Base-by-base conservation (phyloP, 805 yeast species). In the Pichia occidentalis region DNA sequence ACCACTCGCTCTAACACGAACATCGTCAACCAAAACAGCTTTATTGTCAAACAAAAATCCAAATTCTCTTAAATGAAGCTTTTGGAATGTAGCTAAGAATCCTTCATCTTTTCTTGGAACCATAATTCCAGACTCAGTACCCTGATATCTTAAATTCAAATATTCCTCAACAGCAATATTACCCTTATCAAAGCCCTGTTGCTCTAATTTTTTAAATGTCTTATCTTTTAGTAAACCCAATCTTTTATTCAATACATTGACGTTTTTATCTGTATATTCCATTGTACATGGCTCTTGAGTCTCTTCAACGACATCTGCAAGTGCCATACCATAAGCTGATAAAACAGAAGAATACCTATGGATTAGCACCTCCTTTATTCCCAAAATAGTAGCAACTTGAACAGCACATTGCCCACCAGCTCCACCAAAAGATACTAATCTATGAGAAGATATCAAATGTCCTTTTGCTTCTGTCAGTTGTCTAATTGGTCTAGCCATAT, bases 401-500 rank as follows among this genome's bases (percentile, higher is more conserved):
- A 74, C 77, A 2, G 92, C 88, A 58, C 84, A 88, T 60, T 86
- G 95, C 7, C 95, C 95, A 37, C 95, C 95, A 19, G 95, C 95
- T 34, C 95, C 95, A 32, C 95, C 95, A 61, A 86, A 86, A 2
- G 90, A 72, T 1, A 87, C 94, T 42, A 86, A 61, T 41, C 80
- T 63, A 56, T 86, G 95, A 9, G 71, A 64, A 8, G 81, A 56
- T 1, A 77, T 69, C 29, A 73, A 68, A 52, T 77, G 76, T 4
- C 95, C 95, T 52, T 78, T 84, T 2, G 90, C 85, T 54, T 85
- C 95, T 0, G 95, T 85, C 36, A 86, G 62, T 29, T 82, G 78
- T 42, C 95, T 69, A 37, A 86, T 83, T 2, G 95, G 95, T 44
- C 94, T 71, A n/a, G 92, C 83, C 95, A 86, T 86, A 1, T 87